A percentile compares a stretch with the other conserved stretches of the same genome.
phyloP scores from a whole-genome alignment of 169 alveolate genomes.

The Plasmodium yoelii region DNA sequence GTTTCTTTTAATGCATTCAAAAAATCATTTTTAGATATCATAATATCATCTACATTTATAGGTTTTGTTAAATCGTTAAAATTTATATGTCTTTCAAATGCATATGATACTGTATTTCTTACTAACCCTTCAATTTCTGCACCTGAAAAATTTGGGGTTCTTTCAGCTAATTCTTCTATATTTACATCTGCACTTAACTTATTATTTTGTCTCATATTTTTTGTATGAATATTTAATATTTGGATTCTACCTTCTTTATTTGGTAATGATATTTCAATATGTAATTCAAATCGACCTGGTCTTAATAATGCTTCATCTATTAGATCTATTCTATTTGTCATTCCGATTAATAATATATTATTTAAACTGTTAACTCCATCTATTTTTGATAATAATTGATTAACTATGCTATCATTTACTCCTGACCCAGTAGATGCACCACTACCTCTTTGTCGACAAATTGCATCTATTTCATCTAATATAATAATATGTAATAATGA shows the following conservation, averaged over 20 bases:
- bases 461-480: slow-evolving; percentile 99
- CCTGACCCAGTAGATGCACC: slow-evolving; percentile 92
- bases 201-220: slow-evolving; percentile 88
- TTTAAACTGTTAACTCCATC: slow-evolving; percentile 99
- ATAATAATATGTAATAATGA: slow-evolving; percentile 97
- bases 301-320: slow-evolving; percentile 99
- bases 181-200: slow-evolving; percentile 91
- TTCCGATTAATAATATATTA: slow-evolving; percentile 97
- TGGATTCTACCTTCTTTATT: slow-evolving; percentile 97
- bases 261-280: slow-evolving; percentile 98
- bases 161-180: slow-evolving; percentile 92
- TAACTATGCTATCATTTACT: slow-evolving; percentile 98
- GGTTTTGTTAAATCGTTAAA: slow-evolving; percentile 87
- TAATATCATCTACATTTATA: slow-evolving; percentile 86
- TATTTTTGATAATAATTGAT: slow-evolving; percentile 98
- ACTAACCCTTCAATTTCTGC: slow-evolving; percentile 99
- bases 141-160: slow-evolving; percentile 98
- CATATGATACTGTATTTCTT: slow-evolving; percentile 95
- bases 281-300: slow-evolving; percentile 99
- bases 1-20: slow-evolving; percentile 94
- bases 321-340: slow-evolving; percentile 99
- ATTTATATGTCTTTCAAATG: slow-evolving; percentile 93
- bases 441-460: slow-evolving; percentile 98
- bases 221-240: slow-evolving; percentile 98
- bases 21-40: slow-evolving; percentile 93